Conservation (phyloP, 2,329 filamentous ascomycete genomes). For the Ophiognomonia clavigignenti-juglandacearum region DNA sequence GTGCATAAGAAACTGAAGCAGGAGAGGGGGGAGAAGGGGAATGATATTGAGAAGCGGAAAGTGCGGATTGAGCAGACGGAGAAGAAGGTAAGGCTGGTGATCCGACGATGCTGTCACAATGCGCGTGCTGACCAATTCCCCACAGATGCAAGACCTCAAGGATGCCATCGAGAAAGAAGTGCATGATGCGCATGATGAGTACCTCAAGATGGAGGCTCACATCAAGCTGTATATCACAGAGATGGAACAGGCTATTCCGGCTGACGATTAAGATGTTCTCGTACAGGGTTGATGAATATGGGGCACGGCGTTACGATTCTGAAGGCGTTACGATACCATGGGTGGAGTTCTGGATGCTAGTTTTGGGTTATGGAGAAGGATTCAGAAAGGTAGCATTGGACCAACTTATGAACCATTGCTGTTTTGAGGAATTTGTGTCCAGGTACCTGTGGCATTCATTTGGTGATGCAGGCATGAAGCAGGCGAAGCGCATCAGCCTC, state of each 20-base stretch:
- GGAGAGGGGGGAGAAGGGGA: constrained; percentile 79
- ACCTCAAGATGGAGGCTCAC: constrained; percentile 94
- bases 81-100: constrained; percentile 70
- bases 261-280: constrained; percentile 18
- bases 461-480: too few relatives aligned
- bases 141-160: constrained; percentile 91
- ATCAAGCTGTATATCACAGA: constrained; percentile 97
- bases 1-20: constrained; percentile 77
- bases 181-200: constrained; percentile 85
- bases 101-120: neutral
- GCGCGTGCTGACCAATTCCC: constrained; percentile 20
- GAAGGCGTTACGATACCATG: too few relatives aligned
- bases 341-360: neutral
- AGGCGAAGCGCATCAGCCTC: too few relatives aligned
- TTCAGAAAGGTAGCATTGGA: too few relatives aligned
- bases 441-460: too few relatives aligned
- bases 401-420: too few relatives aligned
- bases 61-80: constrained; percentile 97
- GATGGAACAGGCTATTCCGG: constrained; percentile 83
- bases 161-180: constrained; percentile 97
- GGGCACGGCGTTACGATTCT: constrained; percentile 9
- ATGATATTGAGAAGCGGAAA: constrained; percentile 85
- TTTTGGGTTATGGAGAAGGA: too few relatives aligned
- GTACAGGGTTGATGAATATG: constrained; percentile 15
- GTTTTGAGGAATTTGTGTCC: too few relatives aligned